These are phyloP conservation scores for Starmera quercuum DNA, from an alignment of 805 yeast genomes.

Conservation along the genomic window DNA sequence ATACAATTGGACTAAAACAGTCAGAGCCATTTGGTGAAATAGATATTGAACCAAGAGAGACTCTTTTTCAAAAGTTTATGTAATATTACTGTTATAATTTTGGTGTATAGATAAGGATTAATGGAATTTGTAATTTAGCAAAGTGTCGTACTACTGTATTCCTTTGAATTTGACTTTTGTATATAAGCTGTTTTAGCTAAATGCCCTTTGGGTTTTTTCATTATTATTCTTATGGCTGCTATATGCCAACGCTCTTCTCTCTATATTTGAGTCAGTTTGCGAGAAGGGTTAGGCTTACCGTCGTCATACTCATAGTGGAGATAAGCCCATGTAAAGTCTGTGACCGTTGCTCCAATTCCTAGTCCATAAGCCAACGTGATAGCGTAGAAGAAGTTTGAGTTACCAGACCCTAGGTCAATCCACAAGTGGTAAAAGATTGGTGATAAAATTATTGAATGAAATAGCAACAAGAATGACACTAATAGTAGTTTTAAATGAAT, in stretches of 20 bases:
- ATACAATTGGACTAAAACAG: conserved; percentile 60
- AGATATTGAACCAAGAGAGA: conserved; percentile 4
- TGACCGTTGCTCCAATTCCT: conserved; percentile 57
- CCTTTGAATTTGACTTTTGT: neutral
- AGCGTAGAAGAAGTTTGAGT: conserved; percentile 94
- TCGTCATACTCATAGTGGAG: conserved; percentile 1
- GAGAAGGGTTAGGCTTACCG: neutral
- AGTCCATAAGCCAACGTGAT: conserved; percentile 75
- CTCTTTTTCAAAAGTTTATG: conserved; percentile 3
- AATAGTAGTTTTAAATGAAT: conserved; percentile 38
- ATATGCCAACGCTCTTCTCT: neutral
- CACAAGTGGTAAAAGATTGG: conserved; percentile 92
- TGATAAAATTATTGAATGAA: conserved; percentile 57
- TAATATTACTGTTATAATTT: conserved; percentile 1
- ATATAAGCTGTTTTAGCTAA: neutral
- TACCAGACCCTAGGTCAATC: conserved; percentile 92
- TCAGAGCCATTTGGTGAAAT: conserved; percentile 45
- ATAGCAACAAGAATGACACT: conserved; percentile 43
- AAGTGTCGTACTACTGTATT: neutral
- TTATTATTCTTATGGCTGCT: neutral
- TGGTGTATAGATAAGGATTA: neutral
- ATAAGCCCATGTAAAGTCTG: conserved; percentile 75
- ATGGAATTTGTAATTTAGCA: neutral
- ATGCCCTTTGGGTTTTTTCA: neutral
- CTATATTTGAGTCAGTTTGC: conserved; percentile 1